These are phyloP conservation scores for Dothidotthia symphoricarpi DNA, from an alignment of 2,329 filamentous ascomycete genomes.

Conservation along the genomic window DNA sequence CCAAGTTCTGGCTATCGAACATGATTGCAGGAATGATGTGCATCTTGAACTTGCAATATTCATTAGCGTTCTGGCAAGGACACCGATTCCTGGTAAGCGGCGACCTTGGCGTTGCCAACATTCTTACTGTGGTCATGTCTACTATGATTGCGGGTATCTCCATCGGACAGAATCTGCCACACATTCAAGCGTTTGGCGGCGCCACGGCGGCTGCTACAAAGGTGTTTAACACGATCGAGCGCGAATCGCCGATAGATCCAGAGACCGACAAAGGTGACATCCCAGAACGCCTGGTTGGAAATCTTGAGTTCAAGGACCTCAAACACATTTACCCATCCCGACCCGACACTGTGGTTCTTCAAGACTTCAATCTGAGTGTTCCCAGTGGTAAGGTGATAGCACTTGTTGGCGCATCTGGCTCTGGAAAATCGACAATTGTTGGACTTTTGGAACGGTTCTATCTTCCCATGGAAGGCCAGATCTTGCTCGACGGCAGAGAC, in stretches of 20 bases:
- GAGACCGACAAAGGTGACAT: constrained; percentile 68
- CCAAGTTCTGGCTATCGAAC: constrained; percentile 68
- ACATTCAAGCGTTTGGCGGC: constrained; percentile 81
- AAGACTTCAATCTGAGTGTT: constrained; percentile 74
- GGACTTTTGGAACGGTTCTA: constrained; percentile 94
- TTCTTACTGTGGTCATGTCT: constrained; percentile 84
- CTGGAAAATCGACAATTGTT: constrained; percentile 91
- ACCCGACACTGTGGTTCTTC: constrained; percentile 85
- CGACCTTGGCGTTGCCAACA: constrained; percentile 64
- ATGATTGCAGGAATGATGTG: constrained; percentile 85
- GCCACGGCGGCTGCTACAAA: constrained; percentile 82
- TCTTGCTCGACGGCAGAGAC: constrained; percentile 80
- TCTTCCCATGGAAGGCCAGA: constrained; percentile 74
- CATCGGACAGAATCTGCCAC: constrained; percentile 68
- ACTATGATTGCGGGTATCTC: constrained; percentile 93
- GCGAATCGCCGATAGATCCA: constrained; percentile 79
- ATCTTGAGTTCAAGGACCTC: constrained; percentile 75
- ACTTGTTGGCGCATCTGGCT: constrained; percentile 89
- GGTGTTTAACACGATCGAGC: constrained; percentile 92
- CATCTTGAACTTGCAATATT: constrained; percentile 72
- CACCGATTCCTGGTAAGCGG: constrained; percentile 55
- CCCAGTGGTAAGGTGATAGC: constrained; percentile 91
- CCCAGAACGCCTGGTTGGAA: constrained; percentile 70
- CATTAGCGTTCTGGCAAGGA: constrained; percentile 50
- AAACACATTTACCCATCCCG: constrained; percentile 95